Conservation (phyloP, 139 green algal genomes). For the Pseudopediastrum boryanum region DNA sequence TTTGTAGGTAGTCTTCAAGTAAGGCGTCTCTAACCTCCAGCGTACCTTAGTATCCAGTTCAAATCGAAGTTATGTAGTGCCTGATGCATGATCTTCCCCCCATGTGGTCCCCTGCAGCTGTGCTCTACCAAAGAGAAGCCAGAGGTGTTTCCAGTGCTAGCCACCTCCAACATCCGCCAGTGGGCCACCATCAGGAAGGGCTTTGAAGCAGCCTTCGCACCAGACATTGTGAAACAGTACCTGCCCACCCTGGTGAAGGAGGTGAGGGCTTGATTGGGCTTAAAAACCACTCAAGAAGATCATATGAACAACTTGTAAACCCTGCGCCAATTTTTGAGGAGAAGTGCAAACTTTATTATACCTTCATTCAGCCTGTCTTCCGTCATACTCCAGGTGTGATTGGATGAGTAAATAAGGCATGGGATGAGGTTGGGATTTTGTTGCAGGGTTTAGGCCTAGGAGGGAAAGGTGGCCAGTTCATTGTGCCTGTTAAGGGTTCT, state of each 20-base stretch:
- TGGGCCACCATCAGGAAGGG: slow-evolving; percentile 2
- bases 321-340: background rate
- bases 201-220: slow-evolving; percentile 4
- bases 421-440: background rate
- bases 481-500: too few species aligned
- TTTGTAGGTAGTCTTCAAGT: too few species aligned
- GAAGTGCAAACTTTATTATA: background rate
- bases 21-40: too few species aligned
- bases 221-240: background rate
- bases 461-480: too few species aligned
- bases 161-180: background rate
- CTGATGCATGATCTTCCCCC: too few species aligned
- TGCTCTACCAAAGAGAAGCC: background rate
- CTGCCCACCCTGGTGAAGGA: slow-evolving; percentile 6
- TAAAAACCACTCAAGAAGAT: too few species aligned
- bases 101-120: too few species aligned
- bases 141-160: slow-evolving; percentile 3
- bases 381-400: background rate
- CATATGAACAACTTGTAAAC: background rate
- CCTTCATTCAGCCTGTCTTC: background rate
- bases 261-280: background rate
- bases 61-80: too few species aligned
- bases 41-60: too few species aligned
- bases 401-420: background rate
- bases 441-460: too few species aligned